Evolutionary conservation across 2,329 filamentous ascomycete species (phyloP).

Genomic region (Clarireedia sp.): DNA sequence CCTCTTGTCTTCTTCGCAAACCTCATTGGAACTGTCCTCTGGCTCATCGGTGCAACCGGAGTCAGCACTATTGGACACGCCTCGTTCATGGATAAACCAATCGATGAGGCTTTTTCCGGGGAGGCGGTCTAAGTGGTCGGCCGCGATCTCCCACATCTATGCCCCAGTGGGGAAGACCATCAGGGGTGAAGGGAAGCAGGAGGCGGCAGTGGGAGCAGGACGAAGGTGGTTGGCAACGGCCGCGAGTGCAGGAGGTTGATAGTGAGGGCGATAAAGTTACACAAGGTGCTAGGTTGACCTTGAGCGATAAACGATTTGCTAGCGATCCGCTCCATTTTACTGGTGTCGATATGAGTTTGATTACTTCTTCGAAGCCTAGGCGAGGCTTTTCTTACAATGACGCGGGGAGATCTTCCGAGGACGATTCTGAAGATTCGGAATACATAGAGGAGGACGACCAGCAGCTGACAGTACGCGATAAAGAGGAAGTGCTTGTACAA

Average conservation of each 20-base stretch:
- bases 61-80: constrained; percentile 94
- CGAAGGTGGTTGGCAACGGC: constrained; percentile 41
- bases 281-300: constrained; percentile 45
- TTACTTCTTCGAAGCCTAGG: constrained; percentile 21
- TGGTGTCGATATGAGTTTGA: constrained; percentile 45
- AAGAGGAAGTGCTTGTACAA: constrained; percentile 69
- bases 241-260: constrained; percentile 58
- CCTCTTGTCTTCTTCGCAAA: constrained; percentile 80
- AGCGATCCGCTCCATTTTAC: constrained; percentile 56
- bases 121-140: constrained; percentile 99
- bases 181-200: constrained; percentile 71
- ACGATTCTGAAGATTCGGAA: constrained; percentile 34
- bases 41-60: constrained; percentile 92
- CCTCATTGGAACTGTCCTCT: constrained; percentile 77
- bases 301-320: constrained; percentile 42
- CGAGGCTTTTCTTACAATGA: constrained; percentile 32
- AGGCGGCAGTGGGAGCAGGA: constrained; percentile 43
- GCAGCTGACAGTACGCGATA: constrained; percentile 50
- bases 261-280: constrained; percentile 45
- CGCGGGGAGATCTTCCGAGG: constrained; percentile 33
- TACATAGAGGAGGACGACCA: constrained; percentile 45
- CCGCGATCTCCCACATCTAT: constrained; percentile 94
- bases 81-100: constrained; percentile 92
- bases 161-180: constrained; percentile 99
- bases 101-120: constrained; percentile 99